Base-by-base conservation (phyloP, 257 asterid genomes). In the Apocynum venetum region DNA sequence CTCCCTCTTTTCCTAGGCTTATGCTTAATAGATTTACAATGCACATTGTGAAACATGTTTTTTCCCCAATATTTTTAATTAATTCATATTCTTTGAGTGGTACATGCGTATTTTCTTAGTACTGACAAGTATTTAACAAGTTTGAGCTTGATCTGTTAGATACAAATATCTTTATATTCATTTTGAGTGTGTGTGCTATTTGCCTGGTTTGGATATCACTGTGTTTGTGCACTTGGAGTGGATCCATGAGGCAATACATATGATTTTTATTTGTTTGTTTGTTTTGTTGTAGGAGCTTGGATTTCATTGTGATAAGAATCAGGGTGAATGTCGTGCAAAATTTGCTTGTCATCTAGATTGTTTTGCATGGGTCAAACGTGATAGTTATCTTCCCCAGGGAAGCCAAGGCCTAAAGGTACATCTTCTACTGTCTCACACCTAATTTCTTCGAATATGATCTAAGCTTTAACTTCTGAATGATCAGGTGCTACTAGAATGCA, bases 291-390 rank as follows among this genome's bases (percentile, higher is more conserved):
- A 96, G 99, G 98, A 93, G 86, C 97, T 96, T 79, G 99, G 99
- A 78, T 96, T 96, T 88, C 89, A 82, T 77, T 96, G 96, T 77
- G 99, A 96, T 84, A 89, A 79, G 86, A 85, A 78, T 86, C 97
- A 93, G 89, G 99, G 99, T 53, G 99, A 96, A 89, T 96, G 97
- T 76, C 97, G 97, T 80, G 93, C 99, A 79, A 96, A 93, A 86
- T 96, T 90, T 89, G 93, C 98, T 73, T 96, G 99, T 87, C 99
- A 96, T 87, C 84, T 96, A 81, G 99, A 96, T 81, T 96, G 99
- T 88, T 96, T 90, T 85, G 96, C 98, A 17, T 96, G 99, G 99
- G 99, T 96, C 79, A 96, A 93, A 80, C 99, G 99, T 87, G 99
- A 96, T 83, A 96, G 99, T 87, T 96, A 93, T 90, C 98, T 96